A percentile compares a stretch with the other conserved stretches of the same genome.
phyloP scores from a whole-genome alignment of 2,329 filamentous ascomycete species.

The Aspergillus quadrilineatus region DNA sequence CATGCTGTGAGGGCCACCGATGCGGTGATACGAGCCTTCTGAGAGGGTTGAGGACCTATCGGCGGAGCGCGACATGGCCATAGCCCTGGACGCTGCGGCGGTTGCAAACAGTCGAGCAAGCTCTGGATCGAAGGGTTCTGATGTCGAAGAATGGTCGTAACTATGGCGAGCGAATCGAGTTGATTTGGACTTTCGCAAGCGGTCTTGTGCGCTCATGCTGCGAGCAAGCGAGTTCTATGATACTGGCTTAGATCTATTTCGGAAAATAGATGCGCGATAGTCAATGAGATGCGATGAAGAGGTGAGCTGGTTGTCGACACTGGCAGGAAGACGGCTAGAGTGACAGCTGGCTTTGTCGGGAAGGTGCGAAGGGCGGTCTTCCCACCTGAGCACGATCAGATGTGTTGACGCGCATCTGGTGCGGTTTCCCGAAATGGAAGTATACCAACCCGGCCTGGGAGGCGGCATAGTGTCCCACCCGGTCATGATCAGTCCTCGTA shows the following conservation, averaged over 20 bases:
- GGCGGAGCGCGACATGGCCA: constrained; percentile 44
- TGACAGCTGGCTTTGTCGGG: neutral
- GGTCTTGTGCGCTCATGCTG: constrained; percentile 26
- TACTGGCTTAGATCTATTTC: constrained; percentile 9
- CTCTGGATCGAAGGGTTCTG: constrained; percentile 32
- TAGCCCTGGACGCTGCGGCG: constrained; percentile 44
- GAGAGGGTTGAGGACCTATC: constrained; percentile 30
- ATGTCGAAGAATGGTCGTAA: constrained; percentile 21
- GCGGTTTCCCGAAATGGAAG: constrained; percentile 1
- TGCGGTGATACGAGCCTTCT: constrained; percentile 28
- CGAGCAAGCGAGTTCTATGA: constrained; percentile 2
- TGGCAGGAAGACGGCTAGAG: neutral
- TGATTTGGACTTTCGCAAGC: constrained; percentile 41
- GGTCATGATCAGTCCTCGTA: no score
- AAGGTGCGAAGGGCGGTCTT: neutral
- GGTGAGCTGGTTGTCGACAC: neutral
- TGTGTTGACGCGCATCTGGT: neutral
- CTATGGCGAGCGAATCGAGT: constrained; percentile 37
- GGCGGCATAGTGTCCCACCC: no score
- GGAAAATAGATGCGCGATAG: constrained; percentile 15
- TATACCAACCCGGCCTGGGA: neutral
- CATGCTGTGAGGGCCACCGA: constrained; percentile 29
- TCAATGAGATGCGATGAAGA: constrained; percentile 3
- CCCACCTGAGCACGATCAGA: neutral
- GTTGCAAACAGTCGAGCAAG: constrained; percentile 36